These are phyloP conservation scores for Schizophyllum amplum DNA, from an alignment of 1,284 basidiomycete genomes.

Conservation along the genomic window DNA sequence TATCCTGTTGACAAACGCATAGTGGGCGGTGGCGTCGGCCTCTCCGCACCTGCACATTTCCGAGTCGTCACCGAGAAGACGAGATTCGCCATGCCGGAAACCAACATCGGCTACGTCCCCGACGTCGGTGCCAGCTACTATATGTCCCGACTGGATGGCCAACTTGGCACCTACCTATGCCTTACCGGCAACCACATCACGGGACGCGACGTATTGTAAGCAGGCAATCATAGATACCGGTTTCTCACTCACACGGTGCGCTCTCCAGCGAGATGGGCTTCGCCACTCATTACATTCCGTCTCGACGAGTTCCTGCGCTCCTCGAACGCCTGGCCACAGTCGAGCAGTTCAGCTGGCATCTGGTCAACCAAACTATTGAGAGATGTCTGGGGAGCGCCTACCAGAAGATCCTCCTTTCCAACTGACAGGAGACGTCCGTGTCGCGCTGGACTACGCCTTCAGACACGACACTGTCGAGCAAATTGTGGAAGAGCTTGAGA, in stretches of 20 bases:
- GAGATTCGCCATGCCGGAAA: slow-evolving; percentile 94
- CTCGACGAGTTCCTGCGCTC: slow-evolving; percentile 64
- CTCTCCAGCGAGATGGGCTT: slow-evolving; percentile 72
- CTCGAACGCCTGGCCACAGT: slow-evolving; percentile 53
- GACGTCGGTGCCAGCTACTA: slow-evolving; percentile 93
- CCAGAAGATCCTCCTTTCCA: slow-evolving; percentile 47
- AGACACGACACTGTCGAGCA: slow-evolving; percentile 57
- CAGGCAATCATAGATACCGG: slow-evolving; percentile 14
- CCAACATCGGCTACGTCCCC: slow-evolving; percentile 84
- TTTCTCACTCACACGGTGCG: slow-evolving; percentile 7
- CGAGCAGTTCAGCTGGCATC: slow-evolving; percentile 38
- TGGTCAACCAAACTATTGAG: slow-evolving; percentile 53
- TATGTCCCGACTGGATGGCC: slow-evolving; percentile 85
- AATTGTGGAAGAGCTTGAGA: slow-evolving; percentile 56
- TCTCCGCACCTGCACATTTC: slow-evolving; percentile 84
- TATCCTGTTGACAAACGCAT: slow-evolving; percentile 15
- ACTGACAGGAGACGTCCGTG: slow-evolving; percentile 58
- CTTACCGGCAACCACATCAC: slow-evolving; percentile 71
- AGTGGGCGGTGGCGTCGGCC: slow-evolving; percentile 97
- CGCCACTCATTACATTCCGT: slow-evolving; percentile 85
- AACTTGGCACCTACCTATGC: slow-evolving; percentile 90
- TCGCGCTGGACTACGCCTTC: slow-evolving; percentile 78
- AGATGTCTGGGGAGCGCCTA: slow-evolving; percentile 52
- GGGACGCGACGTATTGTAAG: slow-evolving; percentile 82
- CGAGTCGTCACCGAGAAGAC: slow-evolving; percentile 94